These are phyloP conservation scores for Hanseniaspora hatyaiensis DNA, from an alignment of 805 yeast genomes.

Conservation along the genomic window DNA sequence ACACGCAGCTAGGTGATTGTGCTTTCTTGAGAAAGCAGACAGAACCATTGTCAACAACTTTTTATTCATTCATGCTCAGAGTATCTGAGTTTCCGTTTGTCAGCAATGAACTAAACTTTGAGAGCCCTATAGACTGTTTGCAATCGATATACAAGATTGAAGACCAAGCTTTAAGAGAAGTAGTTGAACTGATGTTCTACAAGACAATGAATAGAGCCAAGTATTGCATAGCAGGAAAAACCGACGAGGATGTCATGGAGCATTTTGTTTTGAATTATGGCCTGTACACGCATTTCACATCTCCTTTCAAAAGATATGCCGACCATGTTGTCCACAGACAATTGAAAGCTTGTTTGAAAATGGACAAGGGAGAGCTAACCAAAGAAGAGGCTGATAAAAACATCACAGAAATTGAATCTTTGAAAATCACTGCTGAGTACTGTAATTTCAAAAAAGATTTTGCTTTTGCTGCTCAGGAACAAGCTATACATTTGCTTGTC, in stretches of 20 bases:
- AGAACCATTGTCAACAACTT: constrained; percentile 67
- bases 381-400: constrained; percentile 48
- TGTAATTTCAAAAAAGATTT: constrained; percentile 94
- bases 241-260: constrained; percentile 62
- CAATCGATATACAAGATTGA: constrained; percentile 54
- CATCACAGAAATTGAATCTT: constrained; percentile 47
- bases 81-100: constrained; percentile 50
- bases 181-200: constrained; percentile 65
- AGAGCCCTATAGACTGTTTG: constrained; percentile 50
- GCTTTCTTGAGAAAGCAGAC: constrained; percentile 82
- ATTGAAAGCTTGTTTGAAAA: constrained; percentile 49
- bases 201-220: constrained; percentile 79
- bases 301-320: constrained; percentile 84
- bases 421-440: constrained; percentile 77
- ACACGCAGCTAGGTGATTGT: constrained; percentile 62
- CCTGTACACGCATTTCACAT: constrained; percentile 82
- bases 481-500: constrained; percentile 74
- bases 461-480: constrained; percentile 86
- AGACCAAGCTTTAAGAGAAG: constrained; percentile 51
- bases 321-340: constrained; percentile 90
- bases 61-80: constrained; percentile 66
- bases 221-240: constrained; percentile 78
- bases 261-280: constrained; percentile 78
- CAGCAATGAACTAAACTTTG: constrained; percentile 8
- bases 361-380: constrained; percentile 21